Base-by-base conservation (phyloP, 179 eudicot genomes). In the Beta lomatogona region DNA sequence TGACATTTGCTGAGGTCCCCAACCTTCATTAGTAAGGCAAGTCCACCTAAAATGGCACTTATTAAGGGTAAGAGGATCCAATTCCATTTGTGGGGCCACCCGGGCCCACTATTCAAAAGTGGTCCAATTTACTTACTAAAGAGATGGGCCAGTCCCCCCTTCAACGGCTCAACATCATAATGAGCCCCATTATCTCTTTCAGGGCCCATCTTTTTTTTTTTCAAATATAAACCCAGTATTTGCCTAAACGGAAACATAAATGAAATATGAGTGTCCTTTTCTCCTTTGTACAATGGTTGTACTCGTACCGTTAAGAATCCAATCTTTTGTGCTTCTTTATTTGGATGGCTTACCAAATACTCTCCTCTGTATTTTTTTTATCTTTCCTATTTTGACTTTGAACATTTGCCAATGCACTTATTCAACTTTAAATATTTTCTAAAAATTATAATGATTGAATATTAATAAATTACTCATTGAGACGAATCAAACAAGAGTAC, bases 21-120 rank as follows among this genome's bases (percentile, higher is more conserved):
- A 76, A 77, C 57, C 84, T 84, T 84, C 76, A 81, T 81, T 84
- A 77, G 58, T 45, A 77, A 73, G 87, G 79, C 76, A 84, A 81
- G 77, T 73, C 82, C 84, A 77, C 82, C 79, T 81, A 77, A 84
- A 84, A 60, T 79, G 60, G 19, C 87, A 79, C 82, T 81, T 70
- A 77, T 81, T 73, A 78, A 85, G 82, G 87, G 75, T 61, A 53
- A 58, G 3, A 14, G 69, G 18, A 58, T 66, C 82, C 82, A 55
- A 58, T 45, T 71, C 63, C 81, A 60, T 48, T 77, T 57, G 25
- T 67, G 80, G 82, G 81, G 76, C 82, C 84, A 36, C 25, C 1
- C 5, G 15, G 59, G 71, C 73, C 66, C 83, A 57, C 79, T 65
- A 61, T 19, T 83, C 11, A 31, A 83, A 83, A 83, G 85, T 84